Evolutionary conservation across 805 yeast species (phyloP).

Genomic region (Kurtzmaniella fragi): DNA sequence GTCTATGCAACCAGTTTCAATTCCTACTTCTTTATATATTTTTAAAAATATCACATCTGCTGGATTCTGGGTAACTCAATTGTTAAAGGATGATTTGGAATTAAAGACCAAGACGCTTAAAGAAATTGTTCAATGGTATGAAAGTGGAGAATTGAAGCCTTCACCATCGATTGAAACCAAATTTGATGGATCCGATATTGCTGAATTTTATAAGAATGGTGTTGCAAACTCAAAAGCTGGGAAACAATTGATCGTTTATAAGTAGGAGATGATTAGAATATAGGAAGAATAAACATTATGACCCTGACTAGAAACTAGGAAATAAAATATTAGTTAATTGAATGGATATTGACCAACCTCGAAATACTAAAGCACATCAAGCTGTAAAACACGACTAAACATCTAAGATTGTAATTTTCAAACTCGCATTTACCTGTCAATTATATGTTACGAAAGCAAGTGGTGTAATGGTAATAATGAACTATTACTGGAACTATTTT

Average conservation of each 20-base stretch:
- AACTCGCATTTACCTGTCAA: no score
- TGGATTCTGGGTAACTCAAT: constrained; percentile 89
- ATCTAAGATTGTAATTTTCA: no score
- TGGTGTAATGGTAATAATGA: no score
- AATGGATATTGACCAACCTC: no score
- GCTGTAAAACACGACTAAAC: no score
- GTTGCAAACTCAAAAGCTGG: constrained; percentile 30
- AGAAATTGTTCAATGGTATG: constrained; percentile 38
- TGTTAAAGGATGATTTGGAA: constrained; percentile 28
- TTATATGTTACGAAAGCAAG: no score
- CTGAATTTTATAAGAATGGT: constrained; percentile 24
- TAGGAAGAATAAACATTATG: no score
- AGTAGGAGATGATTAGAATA: neutral
- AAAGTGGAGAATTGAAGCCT: constrained; percentile 31
- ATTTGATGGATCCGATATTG: constrained; percentile 20
- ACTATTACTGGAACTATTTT: no score
- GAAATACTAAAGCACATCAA: no score
- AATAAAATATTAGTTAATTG: no score
- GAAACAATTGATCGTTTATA: constrained; percentile 31
- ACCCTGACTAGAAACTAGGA: no score
- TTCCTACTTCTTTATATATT: constrained; percentile 85
- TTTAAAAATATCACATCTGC: constrained; percentile 81
- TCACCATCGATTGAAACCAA: constrained; percentile 30
- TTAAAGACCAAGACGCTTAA: constrained; percentile 33
- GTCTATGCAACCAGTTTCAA: constrained; percentile 91